A percentile compares a stretch with the other conserved stretches of the same genome.
These are phyloP conservation scores for Alternaria gaisen DNA, from an alignment of 2,329 filamentous ascomycete species.

Conservation along the genomic window DNA sequence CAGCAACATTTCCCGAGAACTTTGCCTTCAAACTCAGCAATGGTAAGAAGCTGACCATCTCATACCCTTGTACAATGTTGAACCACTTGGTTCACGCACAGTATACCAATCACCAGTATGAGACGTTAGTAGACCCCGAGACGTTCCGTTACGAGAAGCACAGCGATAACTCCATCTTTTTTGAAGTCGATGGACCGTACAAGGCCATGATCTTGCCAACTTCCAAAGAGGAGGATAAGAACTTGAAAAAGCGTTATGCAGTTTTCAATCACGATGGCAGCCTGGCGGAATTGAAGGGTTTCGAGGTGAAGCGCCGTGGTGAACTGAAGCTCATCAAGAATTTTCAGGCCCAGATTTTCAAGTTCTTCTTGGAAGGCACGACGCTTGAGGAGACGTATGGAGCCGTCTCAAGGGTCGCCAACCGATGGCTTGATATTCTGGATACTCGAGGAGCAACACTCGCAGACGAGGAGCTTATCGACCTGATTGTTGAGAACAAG, in stretches of 20 bases:
- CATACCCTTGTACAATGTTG: constrained; percentile 98
- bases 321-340: constrained; percentile 99
- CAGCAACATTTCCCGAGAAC: constrained; percentile 95
- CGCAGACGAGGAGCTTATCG: constrained; percentile 95
- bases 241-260: constrained; percentile 98
- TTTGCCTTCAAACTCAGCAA: constrained; percentile 93
- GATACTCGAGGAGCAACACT: constrained; percentile 87
- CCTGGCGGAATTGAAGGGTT: constrained; percentile 94
- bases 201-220: constrained; percentile 96
- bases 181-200: constrained; percentile 98
- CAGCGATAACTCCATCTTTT: constrained; percentile 99
- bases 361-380: constrained; percentile 93
- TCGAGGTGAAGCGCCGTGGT: constrained; percentile 96
- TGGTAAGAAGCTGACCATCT: constrained; percentile 95
- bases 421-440: constrained; percentile 95
- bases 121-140: constrained; percentile 80
- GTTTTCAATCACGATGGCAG: constrained; percentile 99
- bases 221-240: constrained; percentile 99
- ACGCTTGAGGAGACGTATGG: constrained; percentile 89
- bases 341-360: constrained; percentile 99
- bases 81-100: constrained; percentile 94
- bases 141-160: constrained; percentile 94
- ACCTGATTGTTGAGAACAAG: constrained; percentile 99
- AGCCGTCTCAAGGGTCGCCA: constrained; percentile 92
- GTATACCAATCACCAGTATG: constrained; percentile 98